These are phyloP conservation scores for Hypsizygus marmoreus DNA, from an alignment of 768 basidiomycete genomes.

Conservation along the genomic window DNA sequence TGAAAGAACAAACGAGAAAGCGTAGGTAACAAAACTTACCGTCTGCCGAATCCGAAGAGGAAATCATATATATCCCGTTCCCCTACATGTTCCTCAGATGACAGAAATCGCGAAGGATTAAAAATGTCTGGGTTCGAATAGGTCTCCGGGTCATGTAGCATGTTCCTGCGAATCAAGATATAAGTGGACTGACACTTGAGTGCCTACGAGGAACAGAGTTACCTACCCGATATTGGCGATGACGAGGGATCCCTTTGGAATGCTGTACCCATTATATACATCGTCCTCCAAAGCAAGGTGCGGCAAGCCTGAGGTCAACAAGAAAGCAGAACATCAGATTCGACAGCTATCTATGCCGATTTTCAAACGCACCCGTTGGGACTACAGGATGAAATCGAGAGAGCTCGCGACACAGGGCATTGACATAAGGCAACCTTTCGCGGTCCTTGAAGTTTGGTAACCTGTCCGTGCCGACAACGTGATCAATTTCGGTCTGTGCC, in stretches of 20 bases:
- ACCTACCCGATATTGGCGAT: constrained; percentile 25
- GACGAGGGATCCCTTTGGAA: constrained; percentile 26
- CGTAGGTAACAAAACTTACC: no score
- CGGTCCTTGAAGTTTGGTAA: constrained; percentile 26
- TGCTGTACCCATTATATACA: constrained; percentile 22
- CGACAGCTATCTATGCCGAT: not conserved
- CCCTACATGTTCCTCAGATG: constrained; percentile 8
- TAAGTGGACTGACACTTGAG: not conserved
- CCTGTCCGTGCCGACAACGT: constrained; percentile 18
- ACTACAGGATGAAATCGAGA: constrained; percentile 22
- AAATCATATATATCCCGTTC: constrained; percentile 37
- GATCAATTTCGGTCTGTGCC: constrained; percentile 27
- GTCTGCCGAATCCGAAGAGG: constrained; percentile 50
- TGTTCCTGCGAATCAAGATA: constrained; percentile 14
- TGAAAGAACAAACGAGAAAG: no score
- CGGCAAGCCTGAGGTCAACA: constrained; percentile 29
- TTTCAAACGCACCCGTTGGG: constrained; percentile 10
- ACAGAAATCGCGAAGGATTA: constrained; percentile 21
- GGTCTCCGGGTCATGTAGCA: constrained; percentile 20
- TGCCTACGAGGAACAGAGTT: not conserved
- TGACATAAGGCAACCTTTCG: constrained; percentile 23
- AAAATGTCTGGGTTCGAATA: constrained; percentile 23
- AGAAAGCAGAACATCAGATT: constrained; percentile 18
- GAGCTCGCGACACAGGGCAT: constrained; percentile 24
- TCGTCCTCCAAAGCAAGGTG: constrained; percentile 28